Evolutionary conservation across 2,329 filamentous ascomycete species (phyloP).

Genomic region (Fusarium sororula): DNA sequence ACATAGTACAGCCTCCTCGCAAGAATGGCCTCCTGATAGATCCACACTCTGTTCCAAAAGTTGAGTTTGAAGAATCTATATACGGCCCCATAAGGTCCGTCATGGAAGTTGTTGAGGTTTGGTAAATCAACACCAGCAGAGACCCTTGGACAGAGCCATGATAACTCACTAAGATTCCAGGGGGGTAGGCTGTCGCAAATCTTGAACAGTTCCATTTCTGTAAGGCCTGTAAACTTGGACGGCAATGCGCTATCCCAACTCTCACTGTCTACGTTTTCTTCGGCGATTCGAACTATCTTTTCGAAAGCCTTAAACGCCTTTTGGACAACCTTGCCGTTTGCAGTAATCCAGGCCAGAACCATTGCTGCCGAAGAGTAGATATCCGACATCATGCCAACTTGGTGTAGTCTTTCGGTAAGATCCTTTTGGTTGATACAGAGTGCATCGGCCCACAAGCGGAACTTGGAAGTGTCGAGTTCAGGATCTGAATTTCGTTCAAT

Average conservation of each 20-base stretch:
- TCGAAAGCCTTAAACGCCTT: neutral
- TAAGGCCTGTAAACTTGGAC: too few relatives aligned
- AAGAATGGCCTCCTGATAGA: neutral
- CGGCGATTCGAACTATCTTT: too few relatives aligned
- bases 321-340: neutral
- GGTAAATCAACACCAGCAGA: too few relatives aligned
- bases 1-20: neutral
- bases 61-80: neutral
- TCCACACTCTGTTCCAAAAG: neutral
- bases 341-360: neutral
- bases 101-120: too few relatives aligned
- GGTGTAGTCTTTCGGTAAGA: fast-evolving
- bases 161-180: too few relatives aligned
- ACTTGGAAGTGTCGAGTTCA: fast-evolving
- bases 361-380: neutral
- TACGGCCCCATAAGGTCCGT: too few relatives aligned
- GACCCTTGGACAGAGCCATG: too few relatives aligned
- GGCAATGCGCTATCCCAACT: too few relatives aligned
- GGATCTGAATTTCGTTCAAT: neutral
- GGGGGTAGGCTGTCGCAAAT: too few relatives aligned
- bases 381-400: neutral
- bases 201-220: too few relatives aligned
- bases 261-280: too few relatives aligned
- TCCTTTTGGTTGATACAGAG: neutral
- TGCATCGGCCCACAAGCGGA: neutral